These are phyloP conservation scores for Cordyceps militaris DNA, from an alignment of 2,329 filamentous ascomycete species.

Conservation along the genomic window DNA sequence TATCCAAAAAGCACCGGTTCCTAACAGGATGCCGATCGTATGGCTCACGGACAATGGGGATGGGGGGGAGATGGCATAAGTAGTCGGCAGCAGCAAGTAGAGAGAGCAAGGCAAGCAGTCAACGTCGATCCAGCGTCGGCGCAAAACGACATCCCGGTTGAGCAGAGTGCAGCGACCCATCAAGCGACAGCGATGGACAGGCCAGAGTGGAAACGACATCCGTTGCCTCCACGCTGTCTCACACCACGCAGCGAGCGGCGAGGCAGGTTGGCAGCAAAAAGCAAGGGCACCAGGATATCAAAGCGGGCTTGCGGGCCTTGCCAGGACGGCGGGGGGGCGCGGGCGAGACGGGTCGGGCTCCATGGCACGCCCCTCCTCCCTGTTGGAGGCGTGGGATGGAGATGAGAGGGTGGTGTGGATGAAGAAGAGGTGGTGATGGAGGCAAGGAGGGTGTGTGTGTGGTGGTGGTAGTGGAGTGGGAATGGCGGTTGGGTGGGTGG, in stretches of 20 bases:
- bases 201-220: constrained; percentile 12
- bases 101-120: background rate
- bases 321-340: constrained; percentile 10
- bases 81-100: constrained; percentile 21
- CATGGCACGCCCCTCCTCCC: constrained; percentile 5
- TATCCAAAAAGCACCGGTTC: constrained; percentile 34
- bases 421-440: background rate
- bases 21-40: constrained; percentile 44
- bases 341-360: constrained; percentile 12
- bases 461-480: background rate
- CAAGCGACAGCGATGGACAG: constrained; percentile 13
- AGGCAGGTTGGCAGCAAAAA: background rate
- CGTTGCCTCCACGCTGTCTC: constrained; percentile 10
- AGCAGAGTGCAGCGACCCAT: constrained; percentile 2
- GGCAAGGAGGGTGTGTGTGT: constrained; percentile 1
- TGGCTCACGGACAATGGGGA: constrained; percentile 30
- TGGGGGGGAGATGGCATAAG: constrained; percentile 44
- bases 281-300: constrained; percentile 1
- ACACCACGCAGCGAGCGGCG: constrained; percentile 4
- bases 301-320: constrained; percentile 8
- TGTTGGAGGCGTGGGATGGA: background rate
- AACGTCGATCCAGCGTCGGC: constrained; percentile 1
- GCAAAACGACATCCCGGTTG: constrained; percentile 7
- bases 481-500: background rate
- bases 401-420: background rate